A percentile compares a stretch with the other conserved stretches of the same genome.
Evolutionary conservation across 108 stramenopile species (phyloP).

Genomic region (Discostella pseudostelligera): DNA sequence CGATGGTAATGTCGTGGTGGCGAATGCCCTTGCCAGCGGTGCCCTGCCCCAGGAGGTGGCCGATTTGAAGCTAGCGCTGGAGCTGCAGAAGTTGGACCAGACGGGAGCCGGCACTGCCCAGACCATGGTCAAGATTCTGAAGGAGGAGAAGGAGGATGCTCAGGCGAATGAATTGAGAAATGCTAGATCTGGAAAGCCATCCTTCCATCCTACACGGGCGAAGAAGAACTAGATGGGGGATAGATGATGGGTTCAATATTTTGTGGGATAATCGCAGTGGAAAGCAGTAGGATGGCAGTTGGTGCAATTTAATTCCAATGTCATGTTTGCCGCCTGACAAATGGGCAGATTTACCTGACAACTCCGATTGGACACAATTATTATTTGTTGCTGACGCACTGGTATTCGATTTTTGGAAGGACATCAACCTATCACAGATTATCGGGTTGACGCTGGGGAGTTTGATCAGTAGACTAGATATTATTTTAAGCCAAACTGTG

Average conservation of each 20-base stretch:
- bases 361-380: too few species aligned
- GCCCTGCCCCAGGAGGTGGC: constrained; percentile 73
- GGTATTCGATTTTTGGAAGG: too few species aligned
- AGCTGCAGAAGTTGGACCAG: constrained; percentile 88
- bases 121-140: constrained; percentile 77
- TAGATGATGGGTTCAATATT: background rate
- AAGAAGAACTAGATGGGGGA: constrained; percentile 43
- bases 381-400: too few species aligned
- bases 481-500: too few species aligned
- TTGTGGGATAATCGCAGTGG: too few species aligned
- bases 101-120: constrained; percentile 80
- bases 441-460: too few species aligned
- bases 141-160: constrained; percentile 59
- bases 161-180: constrained; percentile 48
- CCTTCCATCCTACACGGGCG: constrained; percentile 46
- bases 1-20: constrained; percentile 23
- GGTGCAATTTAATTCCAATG: too few species aligned
- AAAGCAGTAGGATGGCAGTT: too few species aligned
- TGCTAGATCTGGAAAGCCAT: constrained; percentile 43
- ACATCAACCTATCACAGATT: too few species aligned
- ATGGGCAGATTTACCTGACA: too few species aligned
- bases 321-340: too few species aligned
- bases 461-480: too few species aligned
- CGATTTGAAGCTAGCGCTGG: constrained; percentile 74
- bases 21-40: constrained; percentile 45